These are phyloP conservation scores for Phytophthora brassicae DNA, from an alignment of 352 stramenopile species.

Conservation along the genomic window DNA sequence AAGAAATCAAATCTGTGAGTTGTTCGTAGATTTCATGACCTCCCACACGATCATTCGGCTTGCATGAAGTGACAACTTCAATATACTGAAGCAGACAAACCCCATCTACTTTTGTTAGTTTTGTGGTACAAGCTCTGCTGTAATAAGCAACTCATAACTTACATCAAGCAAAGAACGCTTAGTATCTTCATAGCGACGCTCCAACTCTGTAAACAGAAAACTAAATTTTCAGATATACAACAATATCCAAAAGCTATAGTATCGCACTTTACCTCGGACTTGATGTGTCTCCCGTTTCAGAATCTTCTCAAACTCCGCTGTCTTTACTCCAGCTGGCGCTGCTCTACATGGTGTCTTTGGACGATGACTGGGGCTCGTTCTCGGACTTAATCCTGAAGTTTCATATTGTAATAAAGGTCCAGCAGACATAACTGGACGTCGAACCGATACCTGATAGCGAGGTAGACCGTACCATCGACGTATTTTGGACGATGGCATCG, in stretches of 20 bases:
- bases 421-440: constrained; percentile 15
- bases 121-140: neutral
- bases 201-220: constrained; percentile 35
- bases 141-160: neutral
- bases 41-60: constrained; percentile 47
- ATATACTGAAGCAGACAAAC: constrained; percentile 30
- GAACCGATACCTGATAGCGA: constrained; percentile 4
- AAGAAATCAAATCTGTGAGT: constrained; percentile 48
- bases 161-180: constrained; percentile 61
- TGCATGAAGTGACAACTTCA: constrained; percentile 49
- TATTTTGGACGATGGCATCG: constrained; percentile 7
- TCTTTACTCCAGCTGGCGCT: constrained; percentile 6
- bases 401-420: constrained; percentile 10
- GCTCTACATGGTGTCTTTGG: constrained; percentile 2
- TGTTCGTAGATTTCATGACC: constrained; percentile 61
- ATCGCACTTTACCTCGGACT: constrained; percentile 28
- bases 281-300: constrained; percentile 45
- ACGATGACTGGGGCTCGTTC: neutral
- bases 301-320: constrained; percentile 37
- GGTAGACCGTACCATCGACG: constrained; percentile 20
- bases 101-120: neutral
- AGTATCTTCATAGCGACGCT: constrained; percentile 52
- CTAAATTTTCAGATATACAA: neutral
- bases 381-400: neutral
- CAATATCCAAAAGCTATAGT: neutral